Evolutionary conservation across 1,139 yeast species (phyloP), one percentile per base, ranked within the genome.

Genomic region (Pichia sp.): DNA sequence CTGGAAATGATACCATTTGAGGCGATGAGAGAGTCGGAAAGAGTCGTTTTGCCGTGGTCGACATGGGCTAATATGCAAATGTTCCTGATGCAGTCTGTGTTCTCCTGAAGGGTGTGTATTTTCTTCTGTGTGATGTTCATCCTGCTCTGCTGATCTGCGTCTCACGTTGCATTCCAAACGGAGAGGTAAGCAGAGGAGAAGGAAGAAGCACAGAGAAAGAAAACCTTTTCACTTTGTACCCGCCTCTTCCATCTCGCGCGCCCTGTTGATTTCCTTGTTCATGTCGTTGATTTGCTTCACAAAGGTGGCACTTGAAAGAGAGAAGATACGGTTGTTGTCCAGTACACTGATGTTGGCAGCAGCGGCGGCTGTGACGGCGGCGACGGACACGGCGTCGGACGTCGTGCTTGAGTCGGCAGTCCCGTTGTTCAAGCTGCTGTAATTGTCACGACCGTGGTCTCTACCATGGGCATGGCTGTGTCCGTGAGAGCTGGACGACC

Each of bases 51-150:
- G 42, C 99, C 99, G 67, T 95, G 99, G 67, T 95, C 99, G 31
- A 95, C 99, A 70, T 95, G 99, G 1, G 99, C 99, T 50, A 95
- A 74, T 56, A 95, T 90, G 69, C 99, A 95, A 45, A 95, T 89
- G 68, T 95, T 95, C 55, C 99, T 75, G 36, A 93, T 82, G 55
- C 81, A 73, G 10, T 77, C 71, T 1, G 96, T 83, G 58, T 84
- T 79, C 58, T 74, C 74, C 68, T 93, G 98, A 26, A 91, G 71
- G 55, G 79, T 71, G 47, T 78, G 74, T 31, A 89, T 76, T 37
- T 83, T 82, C 42, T 83, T 86, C 21, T 85, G 76, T 2, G 89
- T 76, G 34, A 79, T 66, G 62, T 74, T 75, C 83, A 79, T 79
- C 9, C 25, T 30, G 9, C 12, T 23, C 16, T n/a, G 22, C 19